Evolutionary conservation across 257 asterid species (phyloP).

Genomic region (Plantago major): DNA sequence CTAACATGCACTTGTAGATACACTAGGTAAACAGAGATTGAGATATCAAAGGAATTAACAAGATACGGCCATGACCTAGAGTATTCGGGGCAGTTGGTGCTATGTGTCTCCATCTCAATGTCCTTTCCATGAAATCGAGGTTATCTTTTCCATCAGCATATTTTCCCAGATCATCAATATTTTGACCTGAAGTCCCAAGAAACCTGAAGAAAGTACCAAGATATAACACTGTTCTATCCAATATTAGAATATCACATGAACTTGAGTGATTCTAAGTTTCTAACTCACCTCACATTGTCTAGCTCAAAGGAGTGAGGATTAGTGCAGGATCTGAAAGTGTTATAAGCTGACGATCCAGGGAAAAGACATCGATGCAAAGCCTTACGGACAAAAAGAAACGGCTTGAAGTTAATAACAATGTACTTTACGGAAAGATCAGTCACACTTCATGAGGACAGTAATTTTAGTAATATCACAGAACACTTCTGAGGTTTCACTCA

Average conservation of each 20-base stretch:
- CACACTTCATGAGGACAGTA: constrained; percentile 4
- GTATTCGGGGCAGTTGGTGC: constrained; percentile 98
- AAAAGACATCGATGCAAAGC: constrained; percentile 85
- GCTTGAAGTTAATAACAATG: constrained; percentile 13
- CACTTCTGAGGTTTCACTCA: background rate
- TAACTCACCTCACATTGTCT: constrained; percentile 70
- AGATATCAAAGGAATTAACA: constrained; percentile 10
- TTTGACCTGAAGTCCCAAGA: constrained; percentile 97
- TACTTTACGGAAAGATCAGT: constrained; percentile 9
- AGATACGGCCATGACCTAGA: constrained; percentile 51
- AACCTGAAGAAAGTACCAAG: constrained; percentile 46
- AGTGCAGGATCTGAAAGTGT: constrained; percentile 93
- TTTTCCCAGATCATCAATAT: constrained; percentile 78
- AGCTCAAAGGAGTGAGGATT: constrained; percentile 92
- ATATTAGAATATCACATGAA: constrained; percentile 6
- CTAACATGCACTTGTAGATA: background rate
- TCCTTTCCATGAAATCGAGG: constrained; percentile 82
- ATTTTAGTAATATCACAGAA: background rate
- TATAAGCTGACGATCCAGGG: constrained; percentile 82
- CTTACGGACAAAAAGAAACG: constrained; percentile 31
- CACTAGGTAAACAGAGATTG: background rate
- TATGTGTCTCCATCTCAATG: constrained; percentile 92
- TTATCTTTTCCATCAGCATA: constrained; percentile 67
- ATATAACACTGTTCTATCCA: background rate
- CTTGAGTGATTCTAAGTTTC: constrained; percentile 6